Percentiles rank a stretch among this genome's conserved stretches.
These are phyloP conservation scores for Dillenia turbinata DNA, from an alignment of 164 flowering plant species.

Conservation along the genomic window DNA sequence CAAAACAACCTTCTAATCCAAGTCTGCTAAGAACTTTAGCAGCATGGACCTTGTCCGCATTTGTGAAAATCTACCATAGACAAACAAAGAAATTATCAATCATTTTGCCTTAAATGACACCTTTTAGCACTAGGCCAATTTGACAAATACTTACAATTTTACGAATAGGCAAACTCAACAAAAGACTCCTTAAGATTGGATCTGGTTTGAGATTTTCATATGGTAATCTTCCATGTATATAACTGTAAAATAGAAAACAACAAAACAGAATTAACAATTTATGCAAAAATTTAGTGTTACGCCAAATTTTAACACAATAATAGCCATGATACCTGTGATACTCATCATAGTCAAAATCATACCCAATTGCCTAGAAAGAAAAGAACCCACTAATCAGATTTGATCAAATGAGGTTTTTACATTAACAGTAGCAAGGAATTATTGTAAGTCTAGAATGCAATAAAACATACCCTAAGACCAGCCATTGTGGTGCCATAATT, in stretches of 20 bases:
- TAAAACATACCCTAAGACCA: constrained; percentile 58
- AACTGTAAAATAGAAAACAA: constrained; percentile 34
- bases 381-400: constrained; percentile 4
- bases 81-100: constrained; percentile 6
- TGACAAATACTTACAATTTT: constrained; percentile 62
- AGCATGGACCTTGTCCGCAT: constrained; percentile 52
- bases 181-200: constrained; percentile 50
- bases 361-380: constrained; percentile 56
- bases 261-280: no score
- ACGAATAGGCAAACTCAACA: constrained; percentile 67
- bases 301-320: neutral
- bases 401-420: no score
- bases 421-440: no score
- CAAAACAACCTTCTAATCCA: constrained; percentile 53
- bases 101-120: constrained; percentile 2
- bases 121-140: neutral
- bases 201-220: constrained; percentile 75
- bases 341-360: constrained; percentile 66
- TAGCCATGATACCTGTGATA: constrained; percentile 42
- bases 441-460: neutral
- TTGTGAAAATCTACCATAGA: constrained; percentile 66
- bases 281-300: no score
- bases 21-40: constrained; percentile 38
- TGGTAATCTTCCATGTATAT: constrained; percentile 86
- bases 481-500: constrained; percentile 80